These are phyloP conservation scores for Mycena rebaudengoi DNA, from an alignment of 768 basidiomycete species.

Conservation along the genomic window DNA sequence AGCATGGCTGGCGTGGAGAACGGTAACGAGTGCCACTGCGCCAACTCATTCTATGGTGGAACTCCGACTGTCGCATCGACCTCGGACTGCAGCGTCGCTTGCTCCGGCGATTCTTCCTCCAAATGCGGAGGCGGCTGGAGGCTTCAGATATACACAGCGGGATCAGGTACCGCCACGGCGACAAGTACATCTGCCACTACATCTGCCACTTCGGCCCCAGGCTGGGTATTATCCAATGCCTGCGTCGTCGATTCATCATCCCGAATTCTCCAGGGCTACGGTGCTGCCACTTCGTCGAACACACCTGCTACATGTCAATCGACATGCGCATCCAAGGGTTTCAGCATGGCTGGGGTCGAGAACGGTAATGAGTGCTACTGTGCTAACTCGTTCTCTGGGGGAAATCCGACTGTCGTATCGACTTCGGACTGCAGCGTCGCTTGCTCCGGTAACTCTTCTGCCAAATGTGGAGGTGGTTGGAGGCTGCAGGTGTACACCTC, in stretches of 20 bases:
- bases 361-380: conserved; percentile 44
- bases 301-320: conserved; percentile 38
- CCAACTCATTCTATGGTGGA: conserved; percentile 14
- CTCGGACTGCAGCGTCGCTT: background rate
- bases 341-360: conserved; percentile 42
- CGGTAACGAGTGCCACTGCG: conserved; percentile 18
- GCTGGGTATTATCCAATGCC: background rate
- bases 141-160: conserved; percentile 5
- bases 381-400: background rate
- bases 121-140: background rate
- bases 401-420: background rate
- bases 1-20: conserved; percentile 14
- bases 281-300: conserved; percentile 27
- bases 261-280: conserved; percentile 32
- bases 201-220: no score
- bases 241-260: conserved; percentile 29
- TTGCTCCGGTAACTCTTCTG: background rate
- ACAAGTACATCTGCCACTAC: background rate
- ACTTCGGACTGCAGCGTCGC: background rate
- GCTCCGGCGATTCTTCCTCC: background rate
- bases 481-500: background rate
- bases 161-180: background rate
- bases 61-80: background rate
- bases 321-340: conserved; percentile 37
- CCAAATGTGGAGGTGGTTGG: background rate